A percentile compares a stretch with the other conserved stretches of the same genome.
Conservation (phyloP, 1,139 yeast genomes). For the Kurtzmaniella quercitrusa region DNA sequence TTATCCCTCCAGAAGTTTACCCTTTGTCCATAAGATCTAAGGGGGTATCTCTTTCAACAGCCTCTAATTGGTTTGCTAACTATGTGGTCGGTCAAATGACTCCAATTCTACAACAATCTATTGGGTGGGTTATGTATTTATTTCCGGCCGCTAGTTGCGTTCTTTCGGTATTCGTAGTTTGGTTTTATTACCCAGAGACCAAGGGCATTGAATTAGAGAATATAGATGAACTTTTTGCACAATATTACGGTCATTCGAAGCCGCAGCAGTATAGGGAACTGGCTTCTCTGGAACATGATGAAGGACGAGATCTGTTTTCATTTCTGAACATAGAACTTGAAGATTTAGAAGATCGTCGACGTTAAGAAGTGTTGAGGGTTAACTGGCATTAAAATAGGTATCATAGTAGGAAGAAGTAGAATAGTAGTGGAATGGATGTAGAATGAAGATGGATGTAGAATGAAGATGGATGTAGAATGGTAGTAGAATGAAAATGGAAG, state of each 20-base stretch:
- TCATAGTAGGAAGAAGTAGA: too few species aligned
- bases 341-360: constrained; percentile 12
- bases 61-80: constrained; percentile 53
- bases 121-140: constrained; percentile 48
- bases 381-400: too few species aligned
- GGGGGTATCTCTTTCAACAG: constrained; percentile 52
- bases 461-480: too few species aligned
- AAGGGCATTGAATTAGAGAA: constrained; percentile 86
- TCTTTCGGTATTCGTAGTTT: constrained; percentile 48
- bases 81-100: constrained; percentile 53
- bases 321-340: constrained; percentile 17
- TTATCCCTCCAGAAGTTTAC: constrained; percentile 52
- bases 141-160: constrained; percentile 47
- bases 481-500: too few species aligned
- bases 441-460: too few species aligned
- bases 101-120: constrained; percentile 43
- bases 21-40: constrained; percentile 52
- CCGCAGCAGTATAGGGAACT: constrained; percentile 6
- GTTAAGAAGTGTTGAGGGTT: background rate
- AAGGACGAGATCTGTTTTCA: background rate
- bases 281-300: background rate
- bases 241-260: constrained; percentile 22
- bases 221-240: constrained; percentile 81
- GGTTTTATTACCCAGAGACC: constrained; percentile 77
- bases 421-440: too few species aligned